Evolutionary conservation across 345 rosid species (phyloP), one percentile per base, ranked within the genome.

Genomic region (Boechera stricta): DNA sequence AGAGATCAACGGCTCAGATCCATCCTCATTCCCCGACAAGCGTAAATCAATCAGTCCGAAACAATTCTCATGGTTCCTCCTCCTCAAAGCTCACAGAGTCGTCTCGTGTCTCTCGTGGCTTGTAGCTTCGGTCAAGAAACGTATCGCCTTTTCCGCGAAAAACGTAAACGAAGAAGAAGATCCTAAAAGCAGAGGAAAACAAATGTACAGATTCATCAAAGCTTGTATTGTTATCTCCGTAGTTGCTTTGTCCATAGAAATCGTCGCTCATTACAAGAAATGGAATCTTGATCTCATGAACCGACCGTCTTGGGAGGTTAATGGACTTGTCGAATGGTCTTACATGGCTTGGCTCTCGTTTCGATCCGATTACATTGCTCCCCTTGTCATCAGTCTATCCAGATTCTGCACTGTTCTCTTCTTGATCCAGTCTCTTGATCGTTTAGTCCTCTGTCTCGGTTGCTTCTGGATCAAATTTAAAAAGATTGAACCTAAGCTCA

Each of bases 371-470:
- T 90, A 89, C 18, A 52, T 93, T 59, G 93, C 97, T 73, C 98
- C 98, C 1, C 11, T 86, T 58, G 85, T 91, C 72, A 61, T 79
- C 28, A 68, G 64, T 44, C 88, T 93, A 29, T 93, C 96, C 8
- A 83, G 81, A 28, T 89, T 93, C 86, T 93, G 98, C 74, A 82
- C 80, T 31, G 84, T 84, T 1, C 80, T 93, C 21, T 91, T 91
- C 88, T 58, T 93, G 84, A 88, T 93, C 73, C 98, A 93, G 71
- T 91, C 97, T 44, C 86, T 93, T 13, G 98, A 93, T 64, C 89
- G 98, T 4, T 74, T 91, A 7, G 82, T 87, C 44, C 85, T 93
- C 6, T 91, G 97, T 60, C 62, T 91, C 7, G 98, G 98, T 7
- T 91, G 97, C 70, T 91, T 91, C 86, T 93, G 91, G 92, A 91